A percentile compares a stretch with the other conserved stretches of the same genome.
phyloP scores from a whole-genome alignment of 805 yeast genomes.

The Lipomyces orientalis region DNA sequence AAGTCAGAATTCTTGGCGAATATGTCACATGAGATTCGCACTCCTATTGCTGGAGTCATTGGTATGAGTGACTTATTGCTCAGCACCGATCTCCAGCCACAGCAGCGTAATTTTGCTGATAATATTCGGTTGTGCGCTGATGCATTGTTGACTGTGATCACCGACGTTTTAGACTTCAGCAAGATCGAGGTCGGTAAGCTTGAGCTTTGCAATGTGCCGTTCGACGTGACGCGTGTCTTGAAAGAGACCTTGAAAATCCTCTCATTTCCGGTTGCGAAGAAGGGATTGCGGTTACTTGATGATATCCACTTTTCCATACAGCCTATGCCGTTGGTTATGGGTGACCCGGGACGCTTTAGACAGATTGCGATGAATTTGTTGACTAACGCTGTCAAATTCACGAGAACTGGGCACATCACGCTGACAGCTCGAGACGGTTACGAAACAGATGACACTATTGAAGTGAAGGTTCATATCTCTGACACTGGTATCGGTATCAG shows the following conservation, averaged over 20 bases:
- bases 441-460: conserved; percentile 47
- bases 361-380: conserved; percentile 59
- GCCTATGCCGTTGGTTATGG: conserved; percentile 46
- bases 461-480: conserved; percentile 46
- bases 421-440: conserved; percentile 46
- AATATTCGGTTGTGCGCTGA: conserved; percentile 58
- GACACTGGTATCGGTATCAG: conserved; percentile 64
- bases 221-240: conserved; percentile 54
- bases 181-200: conserved; percentile 63
- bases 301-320: conserved; percentile 50
- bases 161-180: conserved; percentile 60
- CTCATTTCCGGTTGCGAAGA: conserved; percentile 55
- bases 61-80: conserved; percentile 57
- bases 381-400: conserved; percentile 62
- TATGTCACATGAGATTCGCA: conserved; percentile 64
- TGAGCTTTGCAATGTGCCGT: conserved; percentile 52
- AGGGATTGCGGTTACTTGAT: conserved; percentile 54
- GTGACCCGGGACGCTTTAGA: conserved; percentile 58
- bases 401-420: conserved; percentile 52
- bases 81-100: conserved; percentile 53
- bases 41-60: conserved; percentile 60
- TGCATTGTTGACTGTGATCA: conserved; percentile 59
- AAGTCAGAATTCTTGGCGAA: conserved; percentile 60
- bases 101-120: conserved; percentile 59
- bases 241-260: conserved; percentile 53